Percentiles rank a stretch among this genome's conserved stretches.
phyloP scores from a whole-genome alignment of 2,329 filamentous ascomycete species.

The Colletotrichum spaethianum region DNA sequence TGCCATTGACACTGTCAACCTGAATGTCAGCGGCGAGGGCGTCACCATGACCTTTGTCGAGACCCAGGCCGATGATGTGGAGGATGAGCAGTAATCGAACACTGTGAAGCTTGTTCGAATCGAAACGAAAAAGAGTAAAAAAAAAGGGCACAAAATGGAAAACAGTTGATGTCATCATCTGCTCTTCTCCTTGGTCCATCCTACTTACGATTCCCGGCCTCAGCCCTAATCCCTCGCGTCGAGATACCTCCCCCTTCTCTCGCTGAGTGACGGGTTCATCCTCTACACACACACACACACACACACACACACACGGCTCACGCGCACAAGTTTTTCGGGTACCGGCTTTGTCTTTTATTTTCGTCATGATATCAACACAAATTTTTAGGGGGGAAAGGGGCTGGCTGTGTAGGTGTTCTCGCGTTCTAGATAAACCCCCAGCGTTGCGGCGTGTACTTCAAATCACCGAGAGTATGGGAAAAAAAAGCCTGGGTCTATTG shows the following conservation, averaged over 20 bases:
- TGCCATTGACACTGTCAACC: constrained; percentile 59
- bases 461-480: constrained; percentile 4
- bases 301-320: neutral
- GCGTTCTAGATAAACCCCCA: constrained; percentile 27
- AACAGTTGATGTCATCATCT: neutral
- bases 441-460: constrained; percentile 32
- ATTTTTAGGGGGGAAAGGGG: constrained; percentile 13
- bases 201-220: constrained; percentile 18
- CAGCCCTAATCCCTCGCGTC: constrained; percentile 30
- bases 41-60: constrained; percentile 64
- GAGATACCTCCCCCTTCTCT: neutral
- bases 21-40: constrained; percentile 61
- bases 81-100: constrained; percentile 47
- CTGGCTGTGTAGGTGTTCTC: neutral
- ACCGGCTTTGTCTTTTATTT: constrained; percentile 5
- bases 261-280: constrained; percentile 21
- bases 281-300: neutral
- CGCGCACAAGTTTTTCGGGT: neutral
- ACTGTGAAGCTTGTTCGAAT: neutral
- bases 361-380: constrained; percentile 38
- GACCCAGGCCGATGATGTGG: constrained; percentile 51
- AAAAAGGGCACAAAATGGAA: neutral
- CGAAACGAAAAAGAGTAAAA: constrained; percentile 6
- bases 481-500: neutral
- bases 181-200: neutral